Base-by-base conservation (phyloP, 2,329 filamentous ascomycete genomes). In the Didymella lethalis region DNA sequence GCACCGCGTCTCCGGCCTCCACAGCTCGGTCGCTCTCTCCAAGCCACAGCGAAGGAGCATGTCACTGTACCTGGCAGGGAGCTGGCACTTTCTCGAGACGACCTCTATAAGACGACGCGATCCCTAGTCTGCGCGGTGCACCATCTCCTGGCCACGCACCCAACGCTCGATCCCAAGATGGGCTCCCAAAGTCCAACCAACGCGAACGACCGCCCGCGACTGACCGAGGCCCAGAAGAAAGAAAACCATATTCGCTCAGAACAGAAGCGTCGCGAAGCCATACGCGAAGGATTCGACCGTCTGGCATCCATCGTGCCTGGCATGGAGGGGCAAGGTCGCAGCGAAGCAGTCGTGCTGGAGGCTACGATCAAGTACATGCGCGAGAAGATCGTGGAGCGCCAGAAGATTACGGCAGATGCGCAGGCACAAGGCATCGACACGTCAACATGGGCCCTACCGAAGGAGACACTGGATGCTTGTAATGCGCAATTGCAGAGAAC, bases 301-400 rank as follows among this genome's bases (percentile, higher is more conserved):
- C 84, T 97, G 26, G 91, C 91, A 16, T 86, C 88, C 52, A 83
- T 96, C 31, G 91, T 96, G 0, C 93, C 93, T 0, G 92, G 91
- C 0, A 83, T 96, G 52, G 86, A 91, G 68, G 93, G 93, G 0
- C 90, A 93, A 71, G 93, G 90, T 1, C 87, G 92, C 45, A 95
- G 91, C 64, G 93, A 97, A 76, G 91, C 91, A 28, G 83, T 92
- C 18, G 92, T 97, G n/a, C 82, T 97, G 23, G 86, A 88, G 63
- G 77, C 76, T 25, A 81, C 81, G 1, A 77, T 83, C 54, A 74
- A 77, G 45, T 77, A 75, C 66, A 78, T 82, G 71, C 68, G 74
- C 54, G 73, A 79, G 49, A 71, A 80, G 72, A 74, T 81, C 29
- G 63, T 69, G 11, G 67, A 75, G 64, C 70, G 76, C 34, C 66